phyloP scores from a whole-genome alignment of 441 rosid genomes.

The Metrosideros polymorpha region DNA sequence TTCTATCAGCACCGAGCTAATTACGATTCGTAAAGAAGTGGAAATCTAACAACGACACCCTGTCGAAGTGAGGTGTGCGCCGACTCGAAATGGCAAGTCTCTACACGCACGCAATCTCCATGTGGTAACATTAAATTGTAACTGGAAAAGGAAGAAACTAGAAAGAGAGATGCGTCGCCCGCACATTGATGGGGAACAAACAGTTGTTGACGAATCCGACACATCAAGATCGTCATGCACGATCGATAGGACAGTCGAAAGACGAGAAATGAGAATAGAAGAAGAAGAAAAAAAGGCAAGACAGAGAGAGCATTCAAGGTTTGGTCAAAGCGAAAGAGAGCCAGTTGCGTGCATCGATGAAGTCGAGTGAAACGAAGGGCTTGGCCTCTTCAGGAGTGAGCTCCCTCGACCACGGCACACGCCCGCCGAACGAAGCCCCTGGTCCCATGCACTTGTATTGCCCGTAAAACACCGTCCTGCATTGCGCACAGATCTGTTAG shows the following conservation, averaged over 20 bases:
- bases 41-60: background rate
- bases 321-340: background rate
- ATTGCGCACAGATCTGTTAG: no score
- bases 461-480: constrained; percentile 51
- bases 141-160: background rate
- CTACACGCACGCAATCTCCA: background rate
- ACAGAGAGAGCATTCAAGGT: background rate
- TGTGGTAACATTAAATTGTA: background rate
- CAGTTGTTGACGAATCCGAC: background rate
- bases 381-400: constrained; percentile 28
- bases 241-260: background rate
- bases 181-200: background rate
- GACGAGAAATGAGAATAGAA: background rate
- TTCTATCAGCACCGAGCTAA: background rate
- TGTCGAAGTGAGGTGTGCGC: background rate
- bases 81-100: background rate
- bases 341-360: constrained; percentile 37
- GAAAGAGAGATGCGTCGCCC: background rate
- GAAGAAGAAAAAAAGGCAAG: background rate
- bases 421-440: constrained; percentile 27
- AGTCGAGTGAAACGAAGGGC: constrained; percentile 32
- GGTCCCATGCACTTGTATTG: constrained; percentile 46
- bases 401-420: constrained; percentile 46
- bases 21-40: background rate
- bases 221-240: background rate